Evolutionary conservation across 345 rosid species (phyloP).

Genomic region (Salix suchowensis): DNA sequence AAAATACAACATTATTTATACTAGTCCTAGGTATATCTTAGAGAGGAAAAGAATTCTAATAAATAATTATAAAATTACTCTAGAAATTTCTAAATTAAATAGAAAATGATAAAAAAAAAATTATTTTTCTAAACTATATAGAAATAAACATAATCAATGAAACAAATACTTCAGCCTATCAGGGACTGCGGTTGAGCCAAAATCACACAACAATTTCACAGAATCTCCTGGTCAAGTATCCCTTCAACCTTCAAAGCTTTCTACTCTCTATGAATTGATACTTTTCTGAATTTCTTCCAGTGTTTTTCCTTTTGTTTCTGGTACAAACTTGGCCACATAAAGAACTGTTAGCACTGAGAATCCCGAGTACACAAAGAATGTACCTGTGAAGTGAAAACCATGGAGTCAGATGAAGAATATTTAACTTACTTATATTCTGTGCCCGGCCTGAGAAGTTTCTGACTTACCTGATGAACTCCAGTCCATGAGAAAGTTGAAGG

Average conservation of each 20-base stretch:
- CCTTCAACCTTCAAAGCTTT: not conserved
- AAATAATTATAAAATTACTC: too few species aligned
- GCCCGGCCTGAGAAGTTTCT: not conserved
- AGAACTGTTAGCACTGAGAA: constrained; percentile 55
- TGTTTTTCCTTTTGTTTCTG: constrained; percentile 93
- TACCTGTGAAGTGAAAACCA: constrained; percentile 45
- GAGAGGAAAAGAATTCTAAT: too few species aligned
- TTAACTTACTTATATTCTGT: not conserved
- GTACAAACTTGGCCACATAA: constrained; percentile 72
- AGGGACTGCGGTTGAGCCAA: not conserved
- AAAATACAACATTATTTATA: too few species aligned
- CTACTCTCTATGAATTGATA: constrained; percentile 44
- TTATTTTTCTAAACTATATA: too few species aligned
- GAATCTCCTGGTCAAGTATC: not conserved
- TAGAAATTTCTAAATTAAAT: too few species aligned
- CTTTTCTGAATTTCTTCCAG: constrained; percentile 77
- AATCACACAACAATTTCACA: not conserved
- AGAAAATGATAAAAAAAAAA: too few species aligned
- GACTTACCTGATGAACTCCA: constrained; percentile 74
- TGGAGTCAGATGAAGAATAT: not conserved
- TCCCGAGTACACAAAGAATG: constrained; percentile 64
- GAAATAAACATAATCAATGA: too few species aligned
- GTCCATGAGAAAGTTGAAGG: constrained; percentile 74
- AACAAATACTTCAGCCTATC: too few species aligned
- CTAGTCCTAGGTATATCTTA: too few species aligned